Evolutionary conservation across 1,139 yeast species (phyloP), one percentile per base, ranked within the genome.

Genomic region (Candida freyschussii): DNA sequence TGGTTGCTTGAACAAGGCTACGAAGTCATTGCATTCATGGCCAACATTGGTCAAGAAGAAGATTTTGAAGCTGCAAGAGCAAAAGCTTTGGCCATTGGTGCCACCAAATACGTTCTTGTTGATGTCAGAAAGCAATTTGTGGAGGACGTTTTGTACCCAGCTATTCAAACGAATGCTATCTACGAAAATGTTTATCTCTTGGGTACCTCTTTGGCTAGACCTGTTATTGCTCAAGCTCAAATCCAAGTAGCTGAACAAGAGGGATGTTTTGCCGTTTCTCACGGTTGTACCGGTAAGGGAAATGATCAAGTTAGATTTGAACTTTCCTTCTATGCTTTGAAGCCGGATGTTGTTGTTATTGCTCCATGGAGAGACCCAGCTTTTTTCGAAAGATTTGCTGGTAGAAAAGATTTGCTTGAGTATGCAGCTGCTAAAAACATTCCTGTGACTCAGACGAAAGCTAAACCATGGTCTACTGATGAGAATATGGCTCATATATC

Each of bases 201-300:
- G 56, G 98, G 98, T 57, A 91, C 98, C 39, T 89, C 98, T 13
- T 73, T 91, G 54, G 98, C 98, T 33, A 84, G 98, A 71, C 98
- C 98, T 30, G 96, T 91, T 39, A 91, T 91, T 63, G 96, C 98
- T 37, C 80, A 89, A 67, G 98, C 98, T 31, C 98, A 91, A 68
- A 91, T 91, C 58, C 75, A 83, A 56, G 96, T 86, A 47, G 98
- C 98, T 44, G 94, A 87, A 68, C 78, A 84, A 56, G 91, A 93
- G 63, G 96, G 96, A 40, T 91, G 98, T 74, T 87, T 89, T 54
- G 97, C 97, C 35, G 98, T 91, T 36, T 79, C 96, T 33, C 98
- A 91, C 63, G 98, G 98, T 44, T 91, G 98, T 69, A 91, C 98
- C 50, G 98, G 98, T 70, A 91, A 91, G 72, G 98, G 98, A 68